A percentile compares a stretch with the other conserved stretches of the same genome.
Conservation (phyloP, 139 green algal species). For the Tetraselmis striata region DNA sequence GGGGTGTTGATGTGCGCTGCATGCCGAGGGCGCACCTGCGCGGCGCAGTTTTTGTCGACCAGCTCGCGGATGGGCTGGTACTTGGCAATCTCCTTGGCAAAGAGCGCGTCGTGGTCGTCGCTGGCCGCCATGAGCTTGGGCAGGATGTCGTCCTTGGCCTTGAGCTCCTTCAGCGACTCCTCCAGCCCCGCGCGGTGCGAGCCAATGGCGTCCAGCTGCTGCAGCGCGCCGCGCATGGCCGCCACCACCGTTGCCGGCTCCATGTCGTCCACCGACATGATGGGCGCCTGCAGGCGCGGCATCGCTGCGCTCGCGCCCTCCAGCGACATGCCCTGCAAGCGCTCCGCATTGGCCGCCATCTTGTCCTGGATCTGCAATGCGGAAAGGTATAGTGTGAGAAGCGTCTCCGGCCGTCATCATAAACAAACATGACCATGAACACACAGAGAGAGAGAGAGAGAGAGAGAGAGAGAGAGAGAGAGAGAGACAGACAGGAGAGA, state of each 20-base stretch:
- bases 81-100: slow-evolving; percentile 74
- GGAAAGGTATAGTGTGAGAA: too few species aligned
- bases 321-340: slow-evolving; percentile 27
- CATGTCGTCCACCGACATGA: slow-evolving; percentile 45
- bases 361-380: slow-evolving; percentile 19
- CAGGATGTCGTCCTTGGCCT: slow-evolving; percentile 85
- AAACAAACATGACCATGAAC: background rate
- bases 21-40: too few species aligned
- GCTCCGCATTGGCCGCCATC: slow-evolving; percentile 33
- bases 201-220: slow-evolving; percentile 38
- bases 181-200: slow-evolving; percentile 68
- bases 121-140: slow-evolving; percentile 68
- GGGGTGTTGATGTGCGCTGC: too few species aligned
- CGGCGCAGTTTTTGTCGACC: slow-evolving; percentile 55
- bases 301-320: slow-evolving; percentile 50
- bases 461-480: too few species aligned
- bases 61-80: slow-evolving; percentile 64
- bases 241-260: slow-evolving; percentile 64
- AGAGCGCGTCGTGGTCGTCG: slow-evolving; percentile 49
- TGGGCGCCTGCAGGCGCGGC: slow-evolving; percentile 54
- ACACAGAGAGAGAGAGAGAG: too few species aligned
- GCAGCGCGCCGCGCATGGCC: slow-evolving; percentile 52
- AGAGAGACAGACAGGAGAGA: too few species aligned
- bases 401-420: too few species aligned
- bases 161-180: slow-evolving; percentile 77